Evolutionary conservation across 805 yeast genomes (phyloP), one percentile per base, ranked within the genome.

Genomic region (Saturnispora gosingensis): DNA sequence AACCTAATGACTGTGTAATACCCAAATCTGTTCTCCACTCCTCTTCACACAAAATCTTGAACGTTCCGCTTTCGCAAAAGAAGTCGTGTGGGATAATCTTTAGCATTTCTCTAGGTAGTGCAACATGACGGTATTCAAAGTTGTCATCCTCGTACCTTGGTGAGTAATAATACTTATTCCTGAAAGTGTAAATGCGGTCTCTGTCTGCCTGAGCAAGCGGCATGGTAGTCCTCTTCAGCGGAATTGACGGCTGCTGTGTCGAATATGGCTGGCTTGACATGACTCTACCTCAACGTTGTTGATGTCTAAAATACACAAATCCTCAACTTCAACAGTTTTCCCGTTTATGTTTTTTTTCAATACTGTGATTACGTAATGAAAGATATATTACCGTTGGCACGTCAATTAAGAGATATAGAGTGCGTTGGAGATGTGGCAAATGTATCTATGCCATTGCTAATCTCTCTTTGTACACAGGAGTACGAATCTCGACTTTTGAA

Each of bases 1-100:
- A 93, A 1, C 99, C 99, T 54, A 93, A 73, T 36, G 96, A 86
- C 68, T 93, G 99, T 6, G 98, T 93, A 61, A 93, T 89, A 2
- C 99, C 99, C 47, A 93, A 72, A 1, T 97, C 98, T 11, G 61
- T 59, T 67, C 99, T 77, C 99, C 99, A 93, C 69, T 93, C 99
- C 59, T 93, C 98, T 67, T 93, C 99, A 46, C 85, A 69, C 39
- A 93, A 72, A 43, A 93, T 88, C 58, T 96, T 81, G 59, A 93
- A 74, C 0, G 99, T 93, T 5, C 98, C 98, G 2, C 96, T 88
- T 53, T 90, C 96, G 2, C 89, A 82, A 74, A 93, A 93, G 64
- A 90, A 95, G 64, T 95, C 99, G 42, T 83, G 80, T 9, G 99
- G 99, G 52, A 95, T 88, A 32, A 82, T 88, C 67, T 90, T 91